Percentiles rank a stretch among this genome's conserved stretches.
Conservation (phyloP, 371 early-diverging fungal genomes). For the Coemansia sp. region DNA sequence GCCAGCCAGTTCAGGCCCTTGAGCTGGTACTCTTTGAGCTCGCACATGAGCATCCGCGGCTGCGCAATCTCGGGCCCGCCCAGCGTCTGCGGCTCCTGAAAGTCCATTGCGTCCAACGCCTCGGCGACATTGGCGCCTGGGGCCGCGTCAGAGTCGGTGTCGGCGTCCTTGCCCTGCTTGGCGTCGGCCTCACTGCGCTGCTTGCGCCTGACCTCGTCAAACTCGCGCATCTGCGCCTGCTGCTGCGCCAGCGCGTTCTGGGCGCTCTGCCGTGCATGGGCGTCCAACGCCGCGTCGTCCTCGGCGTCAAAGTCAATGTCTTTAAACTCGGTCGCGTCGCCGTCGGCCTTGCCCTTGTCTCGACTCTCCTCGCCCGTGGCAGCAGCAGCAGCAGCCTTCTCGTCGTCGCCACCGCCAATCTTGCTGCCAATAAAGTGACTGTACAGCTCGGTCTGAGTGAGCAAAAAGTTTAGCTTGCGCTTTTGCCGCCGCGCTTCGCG, state of each 20-base stretch:
- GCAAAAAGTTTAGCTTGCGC: conserved; percentile 94
- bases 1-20: conserved; percentile 99
- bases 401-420: conserved; percentile 48
- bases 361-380: neutral
- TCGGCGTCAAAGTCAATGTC: conserved; percentile 81
- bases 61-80: conserved; percentile 71
- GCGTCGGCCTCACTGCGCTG: conserved; percentile 7
- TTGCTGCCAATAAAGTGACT: conserved; percentile 94
- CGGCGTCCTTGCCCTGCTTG: conserved; percentile 2
- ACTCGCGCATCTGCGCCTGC: conserved; percentile 65
- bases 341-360: neutral
- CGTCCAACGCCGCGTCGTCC: conserved; percentile 68
- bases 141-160: conserved; percentile 43
- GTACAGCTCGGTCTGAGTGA: conserved; percentile 96
- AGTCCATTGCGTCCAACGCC: conserved; percentile 77
- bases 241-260: conserved; percentile 78
- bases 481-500: conserved; percentile 90
- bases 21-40: conserved; percentile 93
- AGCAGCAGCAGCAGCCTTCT: neutral
- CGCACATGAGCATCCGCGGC: conserved; percentile 86
- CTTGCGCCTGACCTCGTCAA: conserved; percentile 59
- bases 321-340: conserved; percentile 49
- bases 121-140: conserved; percentile 58
- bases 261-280: conserved; percentile 72
- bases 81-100: conserved; percentile 80